Evolutionary conservation across 768 basidiomycete genomes (phyloP), one percentile per base, ranked within the genome.

Genomic region (Russula compacta): DNA sequence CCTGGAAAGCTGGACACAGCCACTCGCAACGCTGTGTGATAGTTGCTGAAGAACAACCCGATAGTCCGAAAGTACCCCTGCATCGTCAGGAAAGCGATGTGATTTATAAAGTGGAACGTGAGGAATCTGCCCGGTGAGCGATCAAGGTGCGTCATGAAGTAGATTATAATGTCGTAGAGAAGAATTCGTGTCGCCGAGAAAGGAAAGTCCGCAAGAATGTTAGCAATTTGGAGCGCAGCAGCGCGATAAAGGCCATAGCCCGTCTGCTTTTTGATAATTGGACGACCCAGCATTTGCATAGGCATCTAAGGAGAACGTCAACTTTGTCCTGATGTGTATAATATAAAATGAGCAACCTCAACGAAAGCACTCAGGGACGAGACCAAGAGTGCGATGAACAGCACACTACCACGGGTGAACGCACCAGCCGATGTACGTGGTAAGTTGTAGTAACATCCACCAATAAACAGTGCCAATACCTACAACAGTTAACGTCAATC

Each of bases 51-150:
- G 64, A 84, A 71, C 57, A 79, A 63, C 38, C 87, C 87, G 62
- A 89, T 81, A 0, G 83, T 83, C 29, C 91, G 77, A 83, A 94
- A 95, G 78, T 93, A 91, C 0, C 83, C 87, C 71, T 89, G 87
- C 85, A 94, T 86, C 19, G 82, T 70, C 58, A 92, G 75, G 71
- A 81, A 90, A 3, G 83, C 79, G 12, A 80, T 24, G 63, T 86
- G 87, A 56, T 78, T 78, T 70, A 88, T 77, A 17, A 93, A 72
- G 71, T 86, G 84, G 75, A 80, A 84, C 19, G 86, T 77, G 70
- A 79, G 81, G 73, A 79, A 82, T 17, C 69, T 74, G 6, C 72
- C 78, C 1, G 76, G 73, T 10, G 73, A 71, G 10, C 76, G 76
- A 8, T 52, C 64, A 52, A 89, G 73, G 39, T 76, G 74, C 1